A percentile compares a stretch with the other conserved stretches of the same genome.
Conservation (phyloP, 306 rosid species). For the Hippophae tibetana region DNA sequence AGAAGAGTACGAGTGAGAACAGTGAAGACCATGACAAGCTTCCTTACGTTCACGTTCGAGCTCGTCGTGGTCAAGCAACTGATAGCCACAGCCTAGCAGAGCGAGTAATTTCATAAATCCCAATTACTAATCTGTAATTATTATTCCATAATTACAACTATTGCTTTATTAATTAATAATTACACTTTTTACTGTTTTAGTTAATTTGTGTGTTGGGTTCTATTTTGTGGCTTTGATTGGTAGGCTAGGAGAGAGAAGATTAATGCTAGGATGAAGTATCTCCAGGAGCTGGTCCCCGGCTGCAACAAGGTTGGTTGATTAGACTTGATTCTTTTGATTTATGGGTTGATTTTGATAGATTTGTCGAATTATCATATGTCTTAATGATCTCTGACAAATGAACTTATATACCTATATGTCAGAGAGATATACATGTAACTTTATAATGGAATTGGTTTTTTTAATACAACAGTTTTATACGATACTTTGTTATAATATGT, state of each 20-base stretch:
- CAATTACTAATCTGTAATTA: too few relatives aligned
- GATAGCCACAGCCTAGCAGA: conserved; percentile 99
- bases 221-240: not conserved
- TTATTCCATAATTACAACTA: too few relatives aligned
- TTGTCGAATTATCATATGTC: conserved; percentile 26
- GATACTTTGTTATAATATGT: too few relatives aligned
- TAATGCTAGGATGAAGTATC: conserved; percentile 89
- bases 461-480: too few relatives aligned
- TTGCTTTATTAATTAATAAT: not conserved
- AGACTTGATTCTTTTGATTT: conserved; percentile 23
- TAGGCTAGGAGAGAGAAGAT: conserved; percentile 99
- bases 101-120: conserved; percentile 50
- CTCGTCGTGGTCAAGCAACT: conserved; percentile 97
- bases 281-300: conserved; percentile 98
- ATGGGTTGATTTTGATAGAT: conserved; percentile 19
- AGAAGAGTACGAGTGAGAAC: conserved; percentile 54
- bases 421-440: too few relatives aligned
- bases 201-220: too few relatives aligned
- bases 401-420: conserved; percentile 23
- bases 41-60: conserved; percentile 93
- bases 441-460: too few relatives aligned
- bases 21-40: conserved; percentile 55
- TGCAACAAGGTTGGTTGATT: conserved; percentile 71
- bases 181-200: not conserved
- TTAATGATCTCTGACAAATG: conserved; percentile 46